phyloP scores from a whole-genome alignment of 805 yeast genomes.

The Brettanomyces custersianus region DNA sequence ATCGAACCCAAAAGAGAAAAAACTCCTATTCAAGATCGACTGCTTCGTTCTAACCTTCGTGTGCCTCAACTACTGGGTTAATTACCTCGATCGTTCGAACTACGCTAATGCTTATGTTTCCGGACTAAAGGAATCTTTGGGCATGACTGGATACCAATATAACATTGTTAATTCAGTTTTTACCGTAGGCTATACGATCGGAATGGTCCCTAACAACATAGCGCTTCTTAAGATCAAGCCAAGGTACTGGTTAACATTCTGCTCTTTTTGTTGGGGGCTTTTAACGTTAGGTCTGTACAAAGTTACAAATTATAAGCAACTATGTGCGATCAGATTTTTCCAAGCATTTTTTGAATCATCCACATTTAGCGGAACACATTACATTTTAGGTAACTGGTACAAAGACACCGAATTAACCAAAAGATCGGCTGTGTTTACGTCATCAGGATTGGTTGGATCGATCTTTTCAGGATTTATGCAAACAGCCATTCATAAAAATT shows the following conservation, averaged over 20 bases:
- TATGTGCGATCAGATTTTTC: constrained; percentile 48
- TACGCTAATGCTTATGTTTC: constrained; percentile 50
- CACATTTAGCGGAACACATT: constrained; percentile 54
- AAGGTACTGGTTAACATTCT: constrained; percentile 42
- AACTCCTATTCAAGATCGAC: constrained; percentile 7
- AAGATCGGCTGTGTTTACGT: constrained; percentile 50
- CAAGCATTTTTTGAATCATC: constrained; percentile 52
- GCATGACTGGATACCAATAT: constrained; percentile 9
- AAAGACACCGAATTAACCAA: constrained; percentile 45
- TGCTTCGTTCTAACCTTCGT: constrained; percentile 27
- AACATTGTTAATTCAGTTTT: constrained; percentile 10
- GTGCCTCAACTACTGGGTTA: constrained; percentile 25
- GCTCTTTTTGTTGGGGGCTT: constrained; percentile 50
- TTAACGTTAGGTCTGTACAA: constrained; percentile 43
- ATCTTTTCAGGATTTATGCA: constrained; percentile 54
- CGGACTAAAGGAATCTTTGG: constrained; percentile 46
- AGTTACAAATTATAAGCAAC: constrained; percentile 34
- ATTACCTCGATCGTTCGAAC: constrained; percentile 29
- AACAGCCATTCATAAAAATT: constrained; percentile 36
- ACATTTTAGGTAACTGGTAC: constrained; percentile 48
- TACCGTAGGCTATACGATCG: constrained; percentile 44
- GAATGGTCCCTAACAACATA: constrained; percentile 50
- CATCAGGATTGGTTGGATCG: constrained; percentile 53
- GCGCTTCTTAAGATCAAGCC: constrained; percentile 33
- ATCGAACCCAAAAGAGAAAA: constrained; percentile 3